These are phyloP conservation scores for Knoxdaviesia capensis DNA, from an alignment of 2,329 filamentous ascomycete genomes.

Conservation along the genomic window DNA sequence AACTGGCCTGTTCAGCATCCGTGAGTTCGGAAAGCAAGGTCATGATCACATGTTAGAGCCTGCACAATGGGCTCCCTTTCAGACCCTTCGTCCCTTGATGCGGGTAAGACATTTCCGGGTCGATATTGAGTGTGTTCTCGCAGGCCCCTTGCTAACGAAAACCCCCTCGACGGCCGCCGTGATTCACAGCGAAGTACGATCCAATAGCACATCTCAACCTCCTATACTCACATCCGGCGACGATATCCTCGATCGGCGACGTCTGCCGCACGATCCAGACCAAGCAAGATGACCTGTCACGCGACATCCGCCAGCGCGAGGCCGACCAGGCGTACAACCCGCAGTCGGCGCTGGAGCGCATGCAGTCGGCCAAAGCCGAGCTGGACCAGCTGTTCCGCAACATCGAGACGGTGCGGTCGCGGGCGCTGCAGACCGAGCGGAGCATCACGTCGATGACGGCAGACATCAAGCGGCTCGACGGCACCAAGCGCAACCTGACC, in stretches of 20 bases:
- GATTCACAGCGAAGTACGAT: conserved; percentile 51
- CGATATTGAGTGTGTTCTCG: conserved; percentile 1
- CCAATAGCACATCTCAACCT: conserved; percentile 83
- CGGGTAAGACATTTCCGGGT: conserved; percentile 15
- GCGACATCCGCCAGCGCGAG: conserved; percentile 53
- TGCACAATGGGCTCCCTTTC: conserved; percentile 8
- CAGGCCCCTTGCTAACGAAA: conserved; percentile 7
- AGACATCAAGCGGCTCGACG: conserved; percentile 92
- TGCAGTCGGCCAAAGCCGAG: conserved; percentile 79
- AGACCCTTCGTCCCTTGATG: conserved; percentile 20
- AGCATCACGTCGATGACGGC: conserved; percentile 98
- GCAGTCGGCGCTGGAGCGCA: conserved; percentile 72
- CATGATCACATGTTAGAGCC: too few relatives aligned
- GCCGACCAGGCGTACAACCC: conserved; percentile 69
- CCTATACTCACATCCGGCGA: conserved; percentile 78
- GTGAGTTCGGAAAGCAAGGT: too few relatives aligned
- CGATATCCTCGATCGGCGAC: conserved; percentile 54
- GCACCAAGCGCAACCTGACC: conserved; percentile 89
- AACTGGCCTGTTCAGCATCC: too few relatives aligned
- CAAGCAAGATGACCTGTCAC: conserved; percentile 67
- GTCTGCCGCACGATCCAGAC: conserved; percentile 54
- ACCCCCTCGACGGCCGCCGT: too few relatives aligned
- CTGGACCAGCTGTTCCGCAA: conserved; percentile 79
- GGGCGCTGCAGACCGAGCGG: conserved; percentile 81
- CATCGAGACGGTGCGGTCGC: conserved; percentile 79